Evolutionary conservation across 345 rosid species (phyloP).

Genomic region (Linum tenue): DNA sequence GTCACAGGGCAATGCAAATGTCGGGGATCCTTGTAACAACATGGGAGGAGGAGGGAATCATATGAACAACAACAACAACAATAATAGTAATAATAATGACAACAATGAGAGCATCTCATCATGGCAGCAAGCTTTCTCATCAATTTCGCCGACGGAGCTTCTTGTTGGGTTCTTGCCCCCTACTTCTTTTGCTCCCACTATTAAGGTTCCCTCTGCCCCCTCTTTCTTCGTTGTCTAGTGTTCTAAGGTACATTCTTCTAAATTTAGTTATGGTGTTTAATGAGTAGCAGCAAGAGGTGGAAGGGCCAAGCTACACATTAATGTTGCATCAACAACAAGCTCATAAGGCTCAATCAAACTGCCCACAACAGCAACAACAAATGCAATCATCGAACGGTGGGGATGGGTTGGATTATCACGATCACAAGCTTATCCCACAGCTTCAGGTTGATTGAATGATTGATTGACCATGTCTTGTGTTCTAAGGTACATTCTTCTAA

Average conservation of each 20-base stretch:
- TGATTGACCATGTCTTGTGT: no score
- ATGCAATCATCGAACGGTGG: conserved; percentile 13
- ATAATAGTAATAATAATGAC: no score
- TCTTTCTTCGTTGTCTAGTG: no score
- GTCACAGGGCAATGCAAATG: conserved; percentile 10
- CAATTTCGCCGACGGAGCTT: conserved; percentile 25
- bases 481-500: no score
- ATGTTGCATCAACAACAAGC: conserved; percentile 3
- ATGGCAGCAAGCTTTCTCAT: conserved; percentile 27
- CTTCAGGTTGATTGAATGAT: neutral
- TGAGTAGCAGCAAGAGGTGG: conserved; percentile 13
- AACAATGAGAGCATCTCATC: conserved; percentile 19
- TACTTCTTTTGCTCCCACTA: conserved; percentile 11
- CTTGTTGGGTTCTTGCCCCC: conserved; percentile 33
- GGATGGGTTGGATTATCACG: conserved; percentile 15
- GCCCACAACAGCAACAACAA: conserved; percentile 7
- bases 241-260: neutral
- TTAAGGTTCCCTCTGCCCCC: conserved; percentile 10
- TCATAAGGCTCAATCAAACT: conserved; percentile 6
- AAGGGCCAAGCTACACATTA: conserved; percentile 17
- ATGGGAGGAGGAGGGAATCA: conserved; percentile 17
- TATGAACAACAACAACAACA: conserved; percentile 10
- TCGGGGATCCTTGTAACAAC: conserved; percentile 12
- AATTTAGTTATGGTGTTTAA: neutral
- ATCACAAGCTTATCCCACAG: neutral